Evolutionary conservation across 768 basidiomycete genomes (phyloP), one percentile per base, ranked within the genome.

Genomic region (Suillus subalutaceus): DNA sequence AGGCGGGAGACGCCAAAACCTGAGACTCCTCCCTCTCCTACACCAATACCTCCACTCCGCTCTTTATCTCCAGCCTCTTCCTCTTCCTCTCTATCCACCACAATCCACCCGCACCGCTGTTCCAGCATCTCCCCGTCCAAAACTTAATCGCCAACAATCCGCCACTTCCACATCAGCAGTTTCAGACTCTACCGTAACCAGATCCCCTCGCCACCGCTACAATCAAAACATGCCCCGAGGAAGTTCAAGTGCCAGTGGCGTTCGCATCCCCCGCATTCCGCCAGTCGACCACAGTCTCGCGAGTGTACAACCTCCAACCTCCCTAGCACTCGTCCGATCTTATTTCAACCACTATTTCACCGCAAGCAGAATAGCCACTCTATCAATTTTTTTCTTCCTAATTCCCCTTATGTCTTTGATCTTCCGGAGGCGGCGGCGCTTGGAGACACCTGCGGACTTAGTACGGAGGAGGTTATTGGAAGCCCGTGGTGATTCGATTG

Each of bases 41-140:
- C 74, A 41, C 50, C 76, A 44, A 58, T 77, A 23, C 66, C 72
- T 26, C 37, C 56, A 38, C 67, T 78, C 64, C 72, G 77, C 60
- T 72, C 82, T 18, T 74, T 82, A 55, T 81, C 84, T 3, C 88
- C 84, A 37, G 77, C 85, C 16, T 83, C 86, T 1, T 86, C 87
- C 0, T 90, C 90, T 0, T 90, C 91, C 0, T 90, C 90, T 4
- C 78, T 89, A 38, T 92, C 91, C 0, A 91, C 90, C 7, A 83
- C 85, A n/a, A 3, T 92, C 91, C 0, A 91, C 88, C 32, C 89
- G 88, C 68, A 93, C 92, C 5, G 82, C 88, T 2, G 87, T 90
- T 30, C 91, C 90, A 52, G 65, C 66, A 20, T 68, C 53, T 2
- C 65, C 66, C 13, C 65, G 70, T 40, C 70, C 67, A 58, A 67